Evolutionary conservation across 2,329 filamentous ascomycete species (phyloP).

Genomic region (Leptographium radiaticola): DNA sequence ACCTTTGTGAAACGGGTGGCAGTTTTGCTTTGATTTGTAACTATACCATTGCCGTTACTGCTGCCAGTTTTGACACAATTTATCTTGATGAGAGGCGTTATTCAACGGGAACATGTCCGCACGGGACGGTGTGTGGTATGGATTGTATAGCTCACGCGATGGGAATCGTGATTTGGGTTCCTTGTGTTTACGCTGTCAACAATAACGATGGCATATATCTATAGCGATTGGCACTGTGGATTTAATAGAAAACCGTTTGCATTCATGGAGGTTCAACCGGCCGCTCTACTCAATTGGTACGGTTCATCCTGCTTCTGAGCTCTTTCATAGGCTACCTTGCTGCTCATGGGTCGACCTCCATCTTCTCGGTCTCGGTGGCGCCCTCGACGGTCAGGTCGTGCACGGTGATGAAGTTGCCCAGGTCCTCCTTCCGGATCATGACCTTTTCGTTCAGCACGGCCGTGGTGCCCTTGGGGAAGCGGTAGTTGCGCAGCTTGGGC

Average conservation of each 20-base stretch:
- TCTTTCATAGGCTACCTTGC: no score
- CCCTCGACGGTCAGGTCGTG: constrained; percentile 57
- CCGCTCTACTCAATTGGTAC: no score
- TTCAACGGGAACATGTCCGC: no score
- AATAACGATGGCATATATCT: no score
- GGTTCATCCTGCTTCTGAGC: no score
- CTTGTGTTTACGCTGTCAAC: no score
- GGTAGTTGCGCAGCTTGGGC: constrained; percentile 87
- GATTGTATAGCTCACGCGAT: neutral
- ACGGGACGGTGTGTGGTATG: neutral
- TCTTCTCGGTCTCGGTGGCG: constrained; percentile 44
- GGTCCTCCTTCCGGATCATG: constrained; percentile 74
- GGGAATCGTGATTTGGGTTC: no score
- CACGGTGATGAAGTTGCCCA: constrained; percentile 87
- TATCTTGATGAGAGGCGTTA: no score
- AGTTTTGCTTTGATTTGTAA: neutral
- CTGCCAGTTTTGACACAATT: neutral
- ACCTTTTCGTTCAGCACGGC: constrained; percentile 93
- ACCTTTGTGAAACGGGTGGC: neutral
- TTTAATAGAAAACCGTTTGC: no score
- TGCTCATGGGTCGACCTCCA: constrained; percentile 50
- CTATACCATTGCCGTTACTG: constrained; percentile 1
- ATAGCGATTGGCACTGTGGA: no score
- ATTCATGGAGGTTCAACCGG: no score
- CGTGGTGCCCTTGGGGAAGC: constrained; percentile 83